Conservation (phyloP, 2,329 filamentous ascomycete species). For the Hypoxylon sp. region DNA sequence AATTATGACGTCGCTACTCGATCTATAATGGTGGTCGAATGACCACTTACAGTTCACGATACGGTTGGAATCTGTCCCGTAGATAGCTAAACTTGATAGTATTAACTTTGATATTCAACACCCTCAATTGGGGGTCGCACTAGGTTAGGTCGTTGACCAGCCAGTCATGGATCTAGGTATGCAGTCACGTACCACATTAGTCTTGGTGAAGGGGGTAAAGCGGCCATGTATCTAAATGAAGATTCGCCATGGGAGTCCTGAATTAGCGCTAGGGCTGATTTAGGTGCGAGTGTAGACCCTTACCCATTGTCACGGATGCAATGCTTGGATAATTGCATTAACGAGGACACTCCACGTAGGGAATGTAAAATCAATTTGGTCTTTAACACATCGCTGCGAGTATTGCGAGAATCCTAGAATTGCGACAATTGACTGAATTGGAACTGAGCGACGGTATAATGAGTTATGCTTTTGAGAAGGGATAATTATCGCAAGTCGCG, state of each 20-base stretch:
- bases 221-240: not conserved
- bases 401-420: too few relatives aligned
- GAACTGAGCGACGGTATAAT: not conserved
- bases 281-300: not conserved
- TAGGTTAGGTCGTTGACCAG: too few relatives aligned
- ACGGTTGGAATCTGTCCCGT: too few relatives aligned
- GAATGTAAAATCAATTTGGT: not conserved
- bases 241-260: slow-evolving; percentile 23
- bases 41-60: not conserved
- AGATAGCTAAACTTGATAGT: too few relatives aligned
- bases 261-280: slow-evolving; percentile 30
- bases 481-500: slow-evolving; percentile 10
- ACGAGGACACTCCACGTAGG: too few relatives aligned
- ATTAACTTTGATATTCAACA: slow-evolving; percentile 10
- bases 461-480: slow-evolving; percentile 23
- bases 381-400: too few relatives aligned
- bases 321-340: slow-evolving; percentile 14
- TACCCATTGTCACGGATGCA: slow-evolving; percentile 5
- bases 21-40: not conserved
- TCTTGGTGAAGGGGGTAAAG: slow-evolving; percentile 1
- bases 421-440: too few relatives aligned
- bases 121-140: not conserved
- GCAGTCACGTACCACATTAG: slow-evolving; percentile 12
- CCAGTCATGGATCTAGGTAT: too few relatives aligned
- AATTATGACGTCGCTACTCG: slow-evolving; percentile 24